phyloP scores from a whole-genome alignment of 768 basidiomycete species.

The Rhodotorula kratochvilovae region DNA sequence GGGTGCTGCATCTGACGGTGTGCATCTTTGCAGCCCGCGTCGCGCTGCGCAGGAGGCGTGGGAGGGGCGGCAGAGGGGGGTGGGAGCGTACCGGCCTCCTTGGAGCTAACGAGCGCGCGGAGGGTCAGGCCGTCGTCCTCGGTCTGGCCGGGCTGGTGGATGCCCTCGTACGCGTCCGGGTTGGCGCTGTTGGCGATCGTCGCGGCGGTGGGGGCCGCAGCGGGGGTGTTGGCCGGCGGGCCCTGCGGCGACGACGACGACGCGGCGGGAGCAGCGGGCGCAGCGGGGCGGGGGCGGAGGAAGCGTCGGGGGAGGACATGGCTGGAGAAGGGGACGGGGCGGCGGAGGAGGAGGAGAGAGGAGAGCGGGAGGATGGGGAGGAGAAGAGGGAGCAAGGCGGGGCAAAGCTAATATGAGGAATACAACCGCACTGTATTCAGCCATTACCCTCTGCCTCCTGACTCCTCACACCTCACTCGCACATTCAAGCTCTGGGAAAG shows the following conservation, averaged over 20 bases:
- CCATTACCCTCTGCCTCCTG: too few species aligned
- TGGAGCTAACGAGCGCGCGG: constrained; percentile 90
- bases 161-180: constrained; percentile 55
- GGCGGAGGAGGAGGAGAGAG: constrained; percentile 2
- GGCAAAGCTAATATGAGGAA: too few species aligned
- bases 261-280: not conserved
- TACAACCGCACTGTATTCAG: not conserved
- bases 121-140: constrained; percentile 69
- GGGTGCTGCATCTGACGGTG: too few species aligned
- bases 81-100: constrained; percentile 48
- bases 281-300: constrained; percentile 19
- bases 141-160: constrained; percentile 22
- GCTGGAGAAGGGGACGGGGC: constrained; percentile 12
- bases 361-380: not conserved
- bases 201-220: constrained; percentile 36
- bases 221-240: constrained; percentile 29
- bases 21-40: not conserved
- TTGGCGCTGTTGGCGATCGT: constrained; percentile 66
- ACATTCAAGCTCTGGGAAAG: not conserved
- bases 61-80: not conserved
- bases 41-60: too few species aligned
- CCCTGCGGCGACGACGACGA: constrained; percentile 1
- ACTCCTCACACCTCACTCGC: not conserved
- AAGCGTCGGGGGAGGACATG: constrained; percentile 3
- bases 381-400: not conserved